Percentiles rank a stretch among this genome's conserved stretches.
phyloP scores from a whole-genome alignment of 2,329 filamentous ascomycete species.

The Beauveria sp. region DNA sequence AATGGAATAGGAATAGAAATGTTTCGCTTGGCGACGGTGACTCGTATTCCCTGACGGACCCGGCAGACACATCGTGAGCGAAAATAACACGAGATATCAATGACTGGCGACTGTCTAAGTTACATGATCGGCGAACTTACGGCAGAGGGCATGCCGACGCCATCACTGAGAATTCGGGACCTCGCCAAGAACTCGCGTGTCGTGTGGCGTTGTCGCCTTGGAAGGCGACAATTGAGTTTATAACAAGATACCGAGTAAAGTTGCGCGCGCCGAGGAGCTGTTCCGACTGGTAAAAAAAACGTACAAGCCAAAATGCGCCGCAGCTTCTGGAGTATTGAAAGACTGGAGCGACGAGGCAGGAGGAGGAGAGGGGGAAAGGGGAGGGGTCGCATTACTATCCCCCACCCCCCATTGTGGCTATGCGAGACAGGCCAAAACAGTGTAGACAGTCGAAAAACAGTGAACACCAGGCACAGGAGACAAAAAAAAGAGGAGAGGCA shows the following conservation, averaged over 20 bases:
- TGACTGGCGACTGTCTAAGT: not conserved
- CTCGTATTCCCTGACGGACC: not conserved
- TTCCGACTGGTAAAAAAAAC: not conserved
- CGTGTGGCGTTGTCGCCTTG: not conserved
- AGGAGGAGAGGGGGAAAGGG: not conserved
- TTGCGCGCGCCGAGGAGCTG: not conserved
- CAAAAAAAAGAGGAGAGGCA: not conserved
- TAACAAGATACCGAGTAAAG: not conserved
- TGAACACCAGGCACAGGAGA: not conserved
- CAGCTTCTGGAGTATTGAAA: not conserved
- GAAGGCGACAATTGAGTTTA: not conserved
- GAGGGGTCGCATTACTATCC: not conserved
- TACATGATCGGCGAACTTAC: too few relatives aligned
- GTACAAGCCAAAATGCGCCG: too few relatives aligned
- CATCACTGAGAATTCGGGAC: not conserved
- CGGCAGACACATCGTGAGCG: not conserved
- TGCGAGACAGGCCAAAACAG: constrained; percentile 2
- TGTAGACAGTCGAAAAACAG: too few relatives aligned
- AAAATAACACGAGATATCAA: not conserved
- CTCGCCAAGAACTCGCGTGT: not conserved
- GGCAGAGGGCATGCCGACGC: not conserved
- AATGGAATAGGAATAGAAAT: not conserved
- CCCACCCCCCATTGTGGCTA: constrained; percentile 5
- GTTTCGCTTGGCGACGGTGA: not conserved
- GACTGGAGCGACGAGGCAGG: not conserved